A percentile compares a stretch with the other conserved stretches of the same genome.
These are phyloP conservation scores for Sistotremastrum niveocremeum DNA, from an alignment of 768 basidiomycete genomes.

Conservation along the genomic window DNA sequence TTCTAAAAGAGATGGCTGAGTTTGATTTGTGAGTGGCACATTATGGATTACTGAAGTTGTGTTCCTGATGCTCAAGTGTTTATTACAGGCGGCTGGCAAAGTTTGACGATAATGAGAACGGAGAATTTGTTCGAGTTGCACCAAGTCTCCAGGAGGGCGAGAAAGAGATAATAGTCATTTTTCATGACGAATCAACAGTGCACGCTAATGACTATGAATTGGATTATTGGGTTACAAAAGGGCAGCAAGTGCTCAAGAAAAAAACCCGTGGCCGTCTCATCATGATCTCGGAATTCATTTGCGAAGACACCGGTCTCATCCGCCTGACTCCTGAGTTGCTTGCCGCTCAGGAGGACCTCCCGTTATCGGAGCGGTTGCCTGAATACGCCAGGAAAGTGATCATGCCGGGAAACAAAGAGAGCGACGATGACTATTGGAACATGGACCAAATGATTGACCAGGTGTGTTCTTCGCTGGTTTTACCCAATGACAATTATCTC, in stretches of 20 bases:
- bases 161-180: constrained; percentile 13
- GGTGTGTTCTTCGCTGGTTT: constrained; percentile 1
- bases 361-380: too few relatives aligned
- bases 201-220: constrained; percentile 16
- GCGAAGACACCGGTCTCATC: constrained; percentile 19
- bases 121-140: too few relatives aligned
- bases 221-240: constrained; percentile 3
- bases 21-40: too few relatives aligned
- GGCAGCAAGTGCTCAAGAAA: constrained; percentile 9
- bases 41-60: too few relatives aligned
- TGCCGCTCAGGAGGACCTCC: too few relatives aligned
- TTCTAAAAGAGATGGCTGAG: too few relatives aligned
- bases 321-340: too few relatives aligned
- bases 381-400: too few relatives aligned
- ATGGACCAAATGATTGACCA: constrained; percentile 7
- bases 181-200: constrained; percentile 21
- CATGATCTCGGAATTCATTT: constrained; percentile 29
- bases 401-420: too few relatives aligned
- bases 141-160: constrained; percentile 15
- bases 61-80: too few relatives aligned
- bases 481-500: constrained; percentile 3
- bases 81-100: too few relatives aligned
- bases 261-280: constrained; percentile 23
- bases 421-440: constrained; percentile 8
- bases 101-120: too few relatives aligned